Evolutionary conservation across 2,329 filamentous ascomycete genomes (phyloP), one percentile per base, ranked within the genome.

Genomic region (Neopestalotiopsis clavispora): DNA sequence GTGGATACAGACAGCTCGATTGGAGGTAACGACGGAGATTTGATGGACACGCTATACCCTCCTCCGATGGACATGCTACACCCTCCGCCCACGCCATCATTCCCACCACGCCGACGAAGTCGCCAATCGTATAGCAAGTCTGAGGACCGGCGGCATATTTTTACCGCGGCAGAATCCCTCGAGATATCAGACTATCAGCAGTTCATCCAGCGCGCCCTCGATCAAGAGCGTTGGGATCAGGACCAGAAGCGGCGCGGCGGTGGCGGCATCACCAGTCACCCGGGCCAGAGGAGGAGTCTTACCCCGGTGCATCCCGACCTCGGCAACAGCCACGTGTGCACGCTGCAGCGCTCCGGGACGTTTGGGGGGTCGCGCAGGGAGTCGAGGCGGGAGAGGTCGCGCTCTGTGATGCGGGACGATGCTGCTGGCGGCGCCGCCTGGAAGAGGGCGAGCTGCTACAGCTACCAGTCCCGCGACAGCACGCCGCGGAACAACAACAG

Each of bases 371-470:
- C 23, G 1, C 40, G 60, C 13, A n/a, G 56, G 34, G 57, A 56
- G 49, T n/a, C 23, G 10, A 59, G 57, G 30, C 20, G 57, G 59
- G 59, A 60, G 28, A 49, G 14, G 32, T 34, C 23, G 12, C 28
- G 20, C 13, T 45, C 62, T 30, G 66, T 32, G 42, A 67, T 40
- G 45, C 32, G 34, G n/a, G 45, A 60, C 6, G 66, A 61, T 6
- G n/a, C 14, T n/a, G 42, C 42, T n/a, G 42, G 13, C 42, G 42
- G 13, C 42, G 42, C 42, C 45, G 28, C 65, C 10, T 57, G 61
- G 56, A 69, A 68, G 32, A 34, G 68, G 42, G 61, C 66, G 23
- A 69, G 68, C 62, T 17, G 60, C 38, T n/a, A 65, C 38, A 69
- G 68, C 42, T 62, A 68, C 32, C 68, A 67, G 9, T 65, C 65